Evolutionary conservation across 768 basidiomycete genomes (phyloP), one percentile per base, ranked within the genome.

Genomic region (Hebeloma cylindrosporum): DNA sequence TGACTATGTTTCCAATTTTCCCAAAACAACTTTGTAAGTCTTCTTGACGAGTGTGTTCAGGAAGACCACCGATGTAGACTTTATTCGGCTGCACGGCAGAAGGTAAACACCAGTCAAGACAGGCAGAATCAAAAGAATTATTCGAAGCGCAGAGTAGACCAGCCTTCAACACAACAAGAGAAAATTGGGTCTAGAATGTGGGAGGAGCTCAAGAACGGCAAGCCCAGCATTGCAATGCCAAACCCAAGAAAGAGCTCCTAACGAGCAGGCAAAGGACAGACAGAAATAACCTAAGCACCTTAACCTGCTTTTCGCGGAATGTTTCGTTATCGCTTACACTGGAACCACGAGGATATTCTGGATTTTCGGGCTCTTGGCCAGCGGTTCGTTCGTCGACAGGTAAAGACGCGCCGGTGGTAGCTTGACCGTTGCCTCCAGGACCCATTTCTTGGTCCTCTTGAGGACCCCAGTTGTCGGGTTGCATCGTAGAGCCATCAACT

Each of bases 61-160:
- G 91, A 48, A 93, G 78, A 53, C 89, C 88, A 62, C 90, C 90
- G 61, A 93, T 82, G 65, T 93, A 93, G 65, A 93, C 84, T 72
- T 93, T 93, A 72, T 90, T 91, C 72, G 88, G 85, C 88, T 92
- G 78, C 72, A 75, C 72, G 73, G 77, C 74, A 79, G 70, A 80
- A 74, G 66, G 77, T 83, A 72, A 83, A 81, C 80, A 81, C 78
- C 69, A 72, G 76, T 75, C 63, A 69, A 77, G 70, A 74, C 64
- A 70, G 64, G 65, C 66, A 63, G 61, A 73, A 72, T 72, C 70
- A 76, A 72, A 75, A 66, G 71, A 72, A 65, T 66, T 66, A 66
- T 68, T 68, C 69, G 66, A 65, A 63, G 69, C 66, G 62, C 67
- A 60, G 59, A 69, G 68, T 59, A 61, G 62, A 56, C 59, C 60